Evolutionary conservation across 2,329 filamentous ascomycete genomes (phyloP), one percentile per base, ranked within the genome.

Genomic region (Fusarium foetens): DNA sequence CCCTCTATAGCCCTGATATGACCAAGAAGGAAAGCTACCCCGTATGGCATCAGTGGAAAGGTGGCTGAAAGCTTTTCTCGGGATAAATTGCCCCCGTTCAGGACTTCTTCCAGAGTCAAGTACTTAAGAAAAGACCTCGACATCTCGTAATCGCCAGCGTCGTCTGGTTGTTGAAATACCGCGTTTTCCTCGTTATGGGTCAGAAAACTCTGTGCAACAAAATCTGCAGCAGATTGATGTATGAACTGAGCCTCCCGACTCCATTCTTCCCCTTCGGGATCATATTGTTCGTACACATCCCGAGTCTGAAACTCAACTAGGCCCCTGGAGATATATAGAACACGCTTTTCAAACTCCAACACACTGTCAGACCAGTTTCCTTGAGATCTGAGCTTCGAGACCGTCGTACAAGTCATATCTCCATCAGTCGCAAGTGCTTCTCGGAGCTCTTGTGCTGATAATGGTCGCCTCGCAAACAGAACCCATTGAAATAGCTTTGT

Each of bases 201-300:
- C n/a, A n/a, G n/a, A n/a, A n/a, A n/a, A n/a, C n/a, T n/a, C 1
- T 38, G 21, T 2, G 29, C 4, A 0, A 63, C 10, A 3, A 49
- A 63, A 0, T 63, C 60, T 5, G 60, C 60, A 9, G 60, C 60
- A 0, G 60, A 63, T 6, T 63, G 43, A 5, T 61, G 60, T 8
- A 63, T 60, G 11, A 61, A 51, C 3, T 63, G 60, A 3, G 54
- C 60, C 2, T 63, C 60, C 0, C 54, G 25, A 6, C 36, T 21
- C 60, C 60, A 63, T 1, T 63, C 43, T 6, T 60, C 43, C 0
- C 60, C 54, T 1, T 8, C 31, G 0, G 6, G 7, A 5, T 38
- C 36, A 6, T 51, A 43, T 5, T 25, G 11, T 6, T 63, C 60
- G 9, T 33, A 61, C 8, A 63, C 6, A 0, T 63, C 60, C 7